Percentiles rank a stretch among this genome's conserved stretches.
These are phyloP conservation scores for Deuterostichococcus epilithicus DNA, from an alignment of 139 green algal species.

Conservation along the genomic window DNA sequence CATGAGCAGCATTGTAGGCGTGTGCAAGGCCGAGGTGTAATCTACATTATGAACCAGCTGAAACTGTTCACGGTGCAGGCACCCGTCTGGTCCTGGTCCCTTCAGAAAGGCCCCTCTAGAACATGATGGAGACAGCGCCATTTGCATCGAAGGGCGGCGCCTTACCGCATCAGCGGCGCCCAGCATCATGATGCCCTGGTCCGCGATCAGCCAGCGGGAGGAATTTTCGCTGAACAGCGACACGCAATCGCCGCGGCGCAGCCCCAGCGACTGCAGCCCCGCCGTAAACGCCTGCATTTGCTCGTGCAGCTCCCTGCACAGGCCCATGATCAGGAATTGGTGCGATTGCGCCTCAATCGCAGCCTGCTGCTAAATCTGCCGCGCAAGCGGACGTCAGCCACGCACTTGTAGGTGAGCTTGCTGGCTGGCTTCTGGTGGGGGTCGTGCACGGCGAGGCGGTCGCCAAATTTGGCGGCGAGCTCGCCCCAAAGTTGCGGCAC, in stretches of 20 bases:
- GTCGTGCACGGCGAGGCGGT: conserved; percentile 43
- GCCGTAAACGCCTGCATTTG: conserved; percentile 49
- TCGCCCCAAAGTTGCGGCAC: conserved; percentile 19
- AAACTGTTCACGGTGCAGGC: too few species aligned
- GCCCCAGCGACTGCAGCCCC: conserved; percentile 45
- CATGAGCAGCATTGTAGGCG: not conserved
- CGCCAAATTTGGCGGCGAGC: conserved; percentile 30
- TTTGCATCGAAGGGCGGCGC: not conserved
- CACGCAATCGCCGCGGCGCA: conserved; percentile 48
- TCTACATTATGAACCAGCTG: not conserved
- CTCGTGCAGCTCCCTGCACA: conserved; percentile 40
- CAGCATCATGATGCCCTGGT: conserved; percentile 73
- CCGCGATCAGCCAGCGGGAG: conserved; percentile 78
- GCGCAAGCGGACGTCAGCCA: not conserved
- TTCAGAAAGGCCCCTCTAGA: too few species aligned
- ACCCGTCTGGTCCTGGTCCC: too few species aligned
- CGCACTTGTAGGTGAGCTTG: conserved; percentile 42
- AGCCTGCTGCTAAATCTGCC: not conserved
- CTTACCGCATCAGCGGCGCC: conserved; percentile 61
- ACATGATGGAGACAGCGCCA: too few species aligned
- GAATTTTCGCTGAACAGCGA: conserved; percentile 83
- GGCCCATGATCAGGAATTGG: not conserved
- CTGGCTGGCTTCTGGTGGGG: conserved; percentile 38
- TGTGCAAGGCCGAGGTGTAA: not conserved
- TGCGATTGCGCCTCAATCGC: too few species aligned